Evolutionary conservation across 257 asterid species (phyloP).

Genomic region (Nicotiana sylvestris): DNA sequence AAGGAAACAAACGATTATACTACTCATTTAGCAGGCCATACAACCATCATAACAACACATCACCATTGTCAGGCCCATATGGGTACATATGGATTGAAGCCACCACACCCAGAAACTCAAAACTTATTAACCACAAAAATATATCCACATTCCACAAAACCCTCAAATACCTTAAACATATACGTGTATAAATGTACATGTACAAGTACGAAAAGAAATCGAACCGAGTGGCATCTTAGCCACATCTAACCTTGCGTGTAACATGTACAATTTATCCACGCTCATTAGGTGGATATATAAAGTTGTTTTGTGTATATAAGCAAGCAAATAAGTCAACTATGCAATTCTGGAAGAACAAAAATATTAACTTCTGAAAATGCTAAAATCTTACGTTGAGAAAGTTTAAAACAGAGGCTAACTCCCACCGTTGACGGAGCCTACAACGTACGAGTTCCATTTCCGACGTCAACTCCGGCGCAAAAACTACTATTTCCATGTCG

Average conservation of each 20-base stretch:
- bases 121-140: neutral
- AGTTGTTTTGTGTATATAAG: neutral
- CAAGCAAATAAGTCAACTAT: neutral
- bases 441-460: slow-evolving; percentile 36
- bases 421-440: slow-evolving; percentile 80
- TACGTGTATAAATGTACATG: neutral
- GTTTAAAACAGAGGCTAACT: slow-evolving; percentile 87
- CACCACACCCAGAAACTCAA: neutral
- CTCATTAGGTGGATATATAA: neutral
- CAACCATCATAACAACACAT: neutral
- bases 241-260: neutral
- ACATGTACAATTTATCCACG: neutral
- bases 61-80: neutral
- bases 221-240: neutral
- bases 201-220: neutral
- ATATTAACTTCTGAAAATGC: neutral
- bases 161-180: neutral
- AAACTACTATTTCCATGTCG: slow-evolving; percentile 9
- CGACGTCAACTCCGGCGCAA: slow-evolving; percentile 16
- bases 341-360: neutral
- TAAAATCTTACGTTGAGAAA: slow-evolving; percentile 54
- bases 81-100: neutral
- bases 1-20: neutral
- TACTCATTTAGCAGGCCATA: neutral
- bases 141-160: neutral